Base-by-base conservation (phyloP, 108 stramenopile genomes). In the Cyclostephanos invisitatus region DNA sequence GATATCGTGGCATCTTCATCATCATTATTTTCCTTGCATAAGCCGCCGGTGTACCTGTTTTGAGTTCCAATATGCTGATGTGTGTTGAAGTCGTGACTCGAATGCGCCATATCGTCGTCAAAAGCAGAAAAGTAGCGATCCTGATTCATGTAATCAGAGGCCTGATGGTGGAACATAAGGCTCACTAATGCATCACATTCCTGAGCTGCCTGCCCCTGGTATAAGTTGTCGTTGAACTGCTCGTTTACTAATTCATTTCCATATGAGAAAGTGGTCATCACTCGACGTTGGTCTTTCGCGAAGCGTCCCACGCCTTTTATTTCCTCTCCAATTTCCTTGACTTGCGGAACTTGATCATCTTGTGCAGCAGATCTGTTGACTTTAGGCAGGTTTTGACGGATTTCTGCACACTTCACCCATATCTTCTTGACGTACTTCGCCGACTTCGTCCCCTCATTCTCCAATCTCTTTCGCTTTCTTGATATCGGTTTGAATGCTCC, bases 401-500 rank as follows among this genome's bases (percentile, higher is more conserved):
- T 18, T 49, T 68, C 9, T 27, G 51, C 40, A 22, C 72, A 80
- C 51, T 73, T 73, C 50, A 65, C 56, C 78, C 72, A 80, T 20
- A 80, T 80, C 68, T 59, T 68, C 28, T 80, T 61, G 14, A 80
- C 78, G 24, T 25, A 67, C 12, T 68, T 53, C 14, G 72, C 67
- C 49, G 78, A 80, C 59, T 69, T 80, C 0, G 78, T 69, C 51
- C 78, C 78, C 63, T 32, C 63, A 40, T 64, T 72, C 3, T 40
- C 70, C 55, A 47, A 37, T 49, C 73, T 77, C 50, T 22, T 66
- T 25, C 76, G 44, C 44, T 73, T 72, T 35, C 77, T 70, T 4
- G 77, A 63, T 20, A 82, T 61, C 7, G 81, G 77, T 21, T 79
- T 68, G 77, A 82, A 82, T 22, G 77, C 51, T 61, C 48, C 68